Conservation (phyloP, 2,329 filamentous ascomycete genomes). For the Pseudogymnoascus sp. region DNA sequence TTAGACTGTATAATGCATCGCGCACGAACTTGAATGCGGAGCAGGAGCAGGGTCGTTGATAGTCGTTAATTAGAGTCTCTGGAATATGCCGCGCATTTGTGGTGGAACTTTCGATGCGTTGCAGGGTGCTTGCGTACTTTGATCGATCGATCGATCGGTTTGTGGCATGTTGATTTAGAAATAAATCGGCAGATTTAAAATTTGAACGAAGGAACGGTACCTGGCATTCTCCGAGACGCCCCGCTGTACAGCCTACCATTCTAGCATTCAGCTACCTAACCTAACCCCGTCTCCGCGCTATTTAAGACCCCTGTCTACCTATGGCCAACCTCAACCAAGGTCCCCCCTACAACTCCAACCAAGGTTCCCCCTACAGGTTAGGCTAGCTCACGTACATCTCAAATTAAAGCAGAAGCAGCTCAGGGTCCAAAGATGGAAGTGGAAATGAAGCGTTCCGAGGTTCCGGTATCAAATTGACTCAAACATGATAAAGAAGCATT, state of each 20-base stretch:
- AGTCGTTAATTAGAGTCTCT: background rate
- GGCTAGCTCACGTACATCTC: background rate
- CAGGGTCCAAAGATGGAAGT: background rate
- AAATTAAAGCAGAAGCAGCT: background rate
- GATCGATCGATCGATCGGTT: background rate
- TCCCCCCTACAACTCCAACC: too few relatives aligned
- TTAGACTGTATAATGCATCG: background rate
- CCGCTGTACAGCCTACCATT: background rate
- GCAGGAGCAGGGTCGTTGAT: too few relatives aligned
- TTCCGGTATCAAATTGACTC: background rate
- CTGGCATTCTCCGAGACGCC: background rate
- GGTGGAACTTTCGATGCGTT: background rate
- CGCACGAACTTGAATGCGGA: background rate
- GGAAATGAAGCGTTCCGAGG: background rate
- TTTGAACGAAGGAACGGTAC: too few relatives aligned
- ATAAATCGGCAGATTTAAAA: background rate
- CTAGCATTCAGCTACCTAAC: background rate
- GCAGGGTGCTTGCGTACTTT: background rate
- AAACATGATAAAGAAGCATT: background rate
- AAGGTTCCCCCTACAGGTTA: background rate
- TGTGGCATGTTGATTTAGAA: background rate
- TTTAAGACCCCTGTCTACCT: background rate
- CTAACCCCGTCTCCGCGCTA: background rate
- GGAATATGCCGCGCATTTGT: too few relatives aligned
- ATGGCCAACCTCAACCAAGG: background rate